Conservation (phyloP, 192 early-diverging fungal species). For the Backusella morwellensis region DNA sequence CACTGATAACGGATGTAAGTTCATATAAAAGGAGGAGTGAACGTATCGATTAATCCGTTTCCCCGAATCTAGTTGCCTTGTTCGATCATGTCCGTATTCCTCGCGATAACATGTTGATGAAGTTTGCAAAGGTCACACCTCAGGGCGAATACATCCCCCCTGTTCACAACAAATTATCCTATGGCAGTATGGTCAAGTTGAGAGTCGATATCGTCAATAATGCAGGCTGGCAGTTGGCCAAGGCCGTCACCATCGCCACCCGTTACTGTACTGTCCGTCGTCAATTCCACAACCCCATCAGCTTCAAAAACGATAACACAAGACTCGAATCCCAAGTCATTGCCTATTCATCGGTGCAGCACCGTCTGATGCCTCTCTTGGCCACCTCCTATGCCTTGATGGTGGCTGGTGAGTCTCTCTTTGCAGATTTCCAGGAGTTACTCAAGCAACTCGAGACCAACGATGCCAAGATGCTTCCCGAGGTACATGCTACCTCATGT, state of each 20-base stretch:
- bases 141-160: constrained; percentile 68
- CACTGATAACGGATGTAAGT: constrained; percentile 79
- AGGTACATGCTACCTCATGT: constrained; percentile 64
- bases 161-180: constrained; percentile 67
- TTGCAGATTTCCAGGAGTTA: constrained; percentile 49
- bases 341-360: constrained; percentile 67
- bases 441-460: constrained; percentile 45
- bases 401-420: constrained; percentile 53
- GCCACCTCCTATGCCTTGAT: constrained; percentile 64
- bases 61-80: constrained; percentile 38
- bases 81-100: constrained; percentile 76
- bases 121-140: constrained; percentile 70
- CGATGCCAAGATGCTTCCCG: constrained; percentile 58
- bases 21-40: background rate
- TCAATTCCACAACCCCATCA: constrained; percentile 52
- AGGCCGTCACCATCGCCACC: constrained; percentile 61
- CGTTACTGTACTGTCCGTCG: constrained; percentile 68
- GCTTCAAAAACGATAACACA: constrained; percentile 17
- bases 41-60: background rate
- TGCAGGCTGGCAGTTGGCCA: constrained; percentile 51
- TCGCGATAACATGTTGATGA: constrained; percentile 77
- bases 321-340: constrained; percentile 62
- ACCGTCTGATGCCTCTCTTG: constrained; percentile 62
- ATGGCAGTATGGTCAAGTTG: constrained; percentile 78
- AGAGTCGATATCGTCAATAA: constrained; percentile 67